Conservation (phyloP, 179 eudicot genomes). For the Beta corolliflora region DNA sequence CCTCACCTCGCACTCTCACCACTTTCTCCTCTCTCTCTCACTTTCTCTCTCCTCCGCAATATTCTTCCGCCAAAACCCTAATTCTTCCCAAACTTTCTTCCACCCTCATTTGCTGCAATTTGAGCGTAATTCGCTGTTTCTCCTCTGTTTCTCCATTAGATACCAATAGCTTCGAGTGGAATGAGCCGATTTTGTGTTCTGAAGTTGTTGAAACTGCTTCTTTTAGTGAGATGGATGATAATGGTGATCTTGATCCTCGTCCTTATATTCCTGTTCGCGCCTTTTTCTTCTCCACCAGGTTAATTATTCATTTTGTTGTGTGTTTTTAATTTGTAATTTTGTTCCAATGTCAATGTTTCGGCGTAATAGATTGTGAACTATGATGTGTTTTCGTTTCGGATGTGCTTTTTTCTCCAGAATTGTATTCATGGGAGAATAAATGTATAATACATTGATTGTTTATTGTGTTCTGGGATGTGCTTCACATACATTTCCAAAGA, state of each 20-base stretch:
- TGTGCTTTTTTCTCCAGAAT: too few species aligned
- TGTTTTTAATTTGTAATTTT: not conserved
- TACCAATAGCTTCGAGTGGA: constrained; percentile 40
- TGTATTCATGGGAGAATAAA: too few species aligned
- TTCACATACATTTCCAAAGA: not conserved
- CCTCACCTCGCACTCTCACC: constrained; percentile 23
- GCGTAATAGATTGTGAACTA: not conserved
- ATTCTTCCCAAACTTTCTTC: not conserved
- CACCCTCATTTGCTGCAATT: not conserved
- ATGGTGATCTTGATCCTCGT: constrained; percentile 24
- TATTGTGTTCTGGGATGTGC: not conserved
- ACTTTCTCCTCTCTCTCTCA: constrained; percentile 15
- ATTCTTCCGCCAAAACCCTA: constrained; percentile 23
- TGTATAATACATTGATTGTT: too few species aligned
- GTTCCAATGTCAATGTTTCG: not conserved
- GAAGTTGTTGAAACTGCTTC: constrained; percentile 27
- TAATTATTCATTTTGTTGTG: not conserved
- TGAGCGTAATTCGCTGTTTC: constrained; percentile 18
- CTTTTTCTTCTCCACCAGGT: constrained; percentile 82
- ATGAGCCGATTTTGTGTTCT: constrained; percentile 36
- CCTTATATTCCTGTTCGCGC: constrained; percentile 69
- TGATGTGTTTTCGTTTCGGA: too few species aligned
- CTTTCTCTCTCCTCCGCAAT: constrained; percentile 13
- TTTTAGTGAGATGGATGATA: constrained; percentile 24
- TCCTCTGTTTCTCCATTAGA: constrained; percentile 7